Base-by-base conservation (phyloP, 2,329 filamentous ascomycete genomes). In the Monosporascus sp. region DNA sequence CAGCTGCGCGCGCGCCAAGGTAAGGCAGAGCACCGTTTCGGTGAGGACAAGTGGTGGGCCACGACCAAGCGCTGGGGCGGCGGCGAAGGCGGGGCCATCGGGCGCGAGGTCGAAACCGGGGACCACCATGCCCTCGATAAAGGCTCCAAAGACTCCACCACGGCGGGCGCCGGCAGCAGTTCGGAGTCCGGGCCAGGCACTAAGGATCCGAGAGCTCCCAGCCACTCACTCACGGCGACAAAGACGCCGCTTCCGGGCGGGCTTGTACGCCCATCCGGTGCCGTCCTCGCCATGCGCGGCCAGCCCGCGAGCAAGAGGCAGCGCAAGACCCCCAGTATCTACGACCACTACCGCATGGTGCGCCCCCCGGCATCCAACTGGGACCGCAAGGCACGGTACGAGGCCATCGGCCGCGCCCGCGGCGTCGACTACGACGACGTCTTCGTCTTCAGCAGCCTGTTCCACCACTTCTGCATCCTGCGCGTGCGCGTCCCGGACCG, bases 321-420 rank as follows among this genome's bases (percentile, higher is more conserved):
- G 38, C 76, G 80, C 54, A 82, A 79, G 65, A 81, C 74, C 49
- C 68, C 81, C 65, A 76, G 74, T 55, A 75, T 84, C 47, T 86
- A 85, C 63, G 83, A 86, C 63, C 80, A 75, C 59, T 86, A 86
- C 67, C 77, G 83, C 52, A 84, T 82, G 74, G 72, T 86, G 45
- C 74, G 80, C 2, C 79, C 78, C 8, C 83, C 83, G 0, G 68
- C 78, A 9, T 70, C 75, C 6, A 78, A 75, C 22, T 86, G 83
- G 83, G 83, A 86, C 61, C 74, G 72, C 53, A 84, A 83, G 68
- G 75, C 78, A 31, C 72, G 74, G 36, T 86, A 85, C 62, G 67
- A 73, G 55, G 74, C 81, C 22, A 80, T 86, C 53, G 83, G 82
- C 3, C 77, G 75, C 53, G 64, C 65, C 8, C 60, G 61, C 1